These are phyloP conservation scores for Cladosporium sphaerospermum DNA, from an alignment of 2,329 filamentous ascomycete genomes.

Conservation along the genomic window DNA sequence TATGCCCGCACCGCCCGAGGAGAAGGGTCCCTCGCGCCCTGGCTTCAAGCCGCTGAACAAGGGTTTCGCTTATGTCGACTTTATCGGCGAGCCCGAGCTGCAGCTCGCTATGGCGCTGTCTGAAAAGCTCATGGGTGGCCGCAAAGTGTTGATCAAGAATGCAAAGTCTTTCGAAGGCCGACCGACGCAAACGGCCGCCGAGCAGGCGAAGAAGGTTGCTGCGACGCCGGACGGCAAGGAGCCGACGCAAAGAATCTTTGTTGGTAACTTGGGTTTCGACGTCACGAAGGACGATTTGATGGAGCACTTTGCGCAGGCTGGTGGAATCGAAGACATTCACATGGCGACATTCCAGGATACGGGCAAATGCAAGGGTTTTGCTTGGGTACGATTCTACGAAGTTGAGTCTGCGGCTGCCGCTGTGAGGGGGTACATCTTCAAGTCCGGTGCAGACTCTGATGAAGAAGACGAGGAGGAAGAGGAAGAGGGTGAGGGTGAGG, in stretches of 20 bases:
- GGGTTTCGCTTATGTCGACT: conserved; percentile 96
- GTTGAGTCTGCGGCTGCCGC: conserved; percentile 67
- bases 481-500: conserved; percentile 32
- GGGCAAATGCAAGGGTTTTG: conserved; percentile 96
- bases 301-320: conserved; percentile 79
- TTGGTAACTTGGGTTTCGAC: conserved; percentile 54
- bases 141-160: conserved; percentile 88
- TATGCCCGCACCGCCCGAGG: conserved; percentile 54
- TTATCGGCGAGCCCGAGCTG: conserved; percentile 61
- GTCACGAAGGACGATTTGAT: conserved; percentile 68
- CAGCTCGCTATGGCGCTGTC: conserved; percentile 76
- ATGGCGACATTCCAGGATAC: conserved; percentile 93
- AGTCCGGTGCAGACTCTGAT: conserved; percentile 45
- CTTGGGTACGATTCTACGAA: conserved; percentile 86
- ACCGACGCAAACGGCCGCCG: conserved; percentile 39
- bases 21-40: conserved; percentile 27
- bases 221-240: conserved; percentile 44
- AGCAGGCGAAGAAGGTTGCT: conserved; percentile 27
- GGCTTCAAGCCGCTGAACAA: conserved; percentile 63
- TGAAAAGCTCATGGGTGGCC: conserved; percentile 71
- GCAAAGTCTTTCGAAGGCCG: conserved; percentile 85
- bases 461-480: conserved; percentile 49
- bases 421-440: conserved; percentile 72
- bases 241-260: conserved; percentile 75
- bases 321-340: conserved; percentile 74